phyloP scores from a whole-genome alignment of 129 eudicot species.

The Deinandra increscens region DNA sequence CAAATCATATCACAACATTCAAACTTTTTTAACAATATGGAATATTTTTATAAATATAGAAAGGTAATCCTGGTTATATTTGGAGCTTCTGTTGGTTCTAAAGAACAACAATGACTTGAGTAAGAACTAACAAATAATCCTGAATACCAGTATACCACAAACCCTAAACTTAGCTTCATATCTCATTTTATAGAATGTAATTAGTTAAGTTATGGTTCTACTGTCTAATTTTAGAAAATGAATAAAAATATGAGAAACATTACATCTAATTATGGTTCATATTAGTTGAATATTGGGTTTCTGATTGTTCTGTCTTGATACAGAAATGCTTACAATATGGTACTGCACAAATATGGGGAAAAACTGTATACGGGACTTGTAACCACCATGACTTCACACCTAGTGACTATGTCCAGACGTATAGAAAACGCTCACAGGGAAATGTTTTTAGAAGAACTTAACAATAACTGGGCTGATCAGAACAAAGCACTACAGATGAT shows the following conservation, averaged over 20 bases:
- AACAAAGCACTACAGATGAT: background rate
- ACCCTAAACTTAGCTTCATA: background rate
- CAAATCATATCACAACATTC: background rate
- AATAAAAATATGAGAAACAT: background rate
- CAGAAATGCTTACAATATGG: background rate
- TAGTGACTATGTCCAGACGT: background rate
- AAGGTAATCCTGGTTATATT: too few species aligned
- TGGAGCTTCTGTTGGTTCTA: too few species aligned
- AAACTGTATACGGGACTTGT: background rate
- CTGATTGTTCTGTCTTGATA: background rate
- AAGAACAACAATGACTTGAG: too few species aligned
- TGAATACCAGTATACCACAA: too few species aligned
- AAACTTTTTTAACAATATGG: too few species aligned
- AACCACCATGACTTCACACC: background rate
- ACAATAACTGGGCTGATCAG: background rate
- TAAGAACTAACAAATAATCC: too few species aligned
- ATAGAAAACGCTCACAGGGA: background rate
- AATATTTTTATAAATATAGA: too few species aligned
- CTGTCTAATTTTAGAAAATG: background rate
- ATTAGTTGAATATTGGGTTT: background rate
- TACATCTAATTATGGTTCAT: background rate
- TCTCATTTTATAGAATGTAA: background rate
- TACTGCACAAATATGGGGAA: conserved; percentile 1
- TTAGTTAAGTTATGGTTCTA: too few species aligned
- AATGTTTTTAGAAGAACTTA: background rate